Evolutionary conservation across 495 filamentous ascomycete species (phyloP), one percentile per base, ranked within the genome.

Genomic region (Penicillium turbatum): DNA sequence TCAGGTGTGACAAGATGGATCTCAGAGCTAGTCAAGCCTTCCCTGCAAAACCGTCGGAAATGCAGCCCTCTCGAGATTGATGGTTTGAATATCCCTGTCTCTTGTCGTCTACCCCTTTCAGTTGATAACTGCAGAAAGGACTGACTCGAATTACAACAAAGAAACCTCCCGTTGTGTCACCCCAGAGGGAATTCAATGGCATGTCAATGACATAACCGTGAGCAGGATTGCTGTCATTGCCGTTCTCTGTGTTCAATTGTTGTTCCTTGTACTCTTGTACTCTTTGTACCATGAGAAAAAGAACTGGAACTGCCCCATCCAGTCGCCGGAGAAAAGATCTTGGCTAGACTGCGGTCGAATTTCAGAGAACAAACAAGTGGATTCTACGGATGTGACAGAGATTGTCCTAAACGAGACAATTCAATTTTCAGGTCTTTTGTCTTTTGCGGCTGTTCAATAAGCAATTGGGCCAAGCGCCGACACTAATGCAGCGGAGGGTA

Each of bases 391-490:
- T 59, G 49, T 50, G 52, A 59, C 37, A 46, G 31, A 48, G 44
- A 16, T n/a, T n/a, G n/a, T 27, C 15, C n/a, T 11, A 29, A 37
- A 19, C 30, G 10, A 19, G 43, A 46, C n/a, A 34, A 48, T 37
- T 55, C 39, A 29, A 19, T 54, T 41, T 55, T 46, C n/a, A 38
- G 0, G 7, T n/a, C n/a, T n/a, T n/a, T n/a, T n/a, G n/a, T n/a
- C 5, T 15, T 38, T 37, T 53, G 54, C 34, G 51, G 38, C 36
- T 56, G 35, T 45, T 54, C 49, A 41, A 52, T 51, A 51, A 51
- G 49, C 49, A 43, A 43, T 35, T 42, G 49, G 48, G 21, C 48
- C 37, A 31, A n/a, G 36, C 24, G 12, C 9, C 32, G n/a, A 32
- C 32, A 49, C 53, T 42, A 48, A 19, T 42, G 35, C 53, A 11